These are phyloP conservation scores for Malus sylvestris DNA, from an alignment of 306 rosid species.

Conservation along the genomic window DNA sequence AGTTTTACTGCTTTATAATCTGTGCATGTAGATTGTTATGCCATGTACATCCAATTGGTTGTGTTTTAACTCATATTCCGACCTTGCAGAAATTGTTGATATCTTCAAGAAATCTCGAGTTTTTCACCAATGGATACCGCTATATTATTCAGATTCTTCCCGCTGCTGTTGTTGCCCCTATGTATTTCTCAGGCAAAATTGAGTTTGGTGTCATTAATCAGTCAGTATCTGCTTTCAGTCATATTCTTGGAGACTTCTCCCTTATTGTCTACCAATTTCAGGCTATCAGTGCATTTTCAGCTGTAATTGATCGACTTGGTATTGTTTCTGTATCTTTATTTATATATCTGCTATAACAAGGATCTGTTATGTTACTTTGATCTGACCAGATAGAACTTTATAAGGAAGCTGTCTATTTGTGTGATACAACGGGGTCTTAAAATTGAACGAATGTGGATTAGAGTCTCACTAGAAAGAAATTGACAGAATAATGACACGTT, in stretches of 20 bases:
- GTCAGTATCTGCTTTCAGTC: conserved; percentile 94
- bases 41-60: not conserved
- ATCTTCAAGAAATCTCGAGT: conserved; percentile 89
- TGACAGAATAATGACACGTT: not conserved
- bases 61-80: conserved; percentile 1
- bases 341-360: conserved; percentile 9
- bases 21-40: too few species aligned
- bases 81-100: conserved; percentile 66
- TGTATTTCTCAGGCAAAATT: conserved; percentile 92
- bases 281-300: conserved; percentile 92
- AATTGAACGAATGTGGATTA: not conserved
- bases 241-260: conserved; percentile 88
- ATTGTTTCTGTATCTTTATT: conserved; percentile 14
- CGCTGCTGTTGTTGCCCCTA: conserved; percentile 95
- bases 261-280: conserved; percentile 89
- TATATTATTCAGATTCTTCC: conserved; percentile 93
- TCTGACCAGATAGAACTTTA: not conserved
- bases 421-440: not conserved
- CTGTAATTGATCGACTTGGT: conserved; percentile 95
- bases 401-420: not conserved
- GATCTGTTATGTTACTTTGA: not conserved
- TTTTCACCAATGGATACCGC: conserved; percentile 92
- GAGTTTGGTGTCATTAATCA: conserved; percentile 98
- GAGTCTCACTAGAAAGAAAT: not conserved
- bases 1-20: too few species aligned